Conservation (phyloP, 139 green algal species). For the Chlamydomonas urium region DNA sequence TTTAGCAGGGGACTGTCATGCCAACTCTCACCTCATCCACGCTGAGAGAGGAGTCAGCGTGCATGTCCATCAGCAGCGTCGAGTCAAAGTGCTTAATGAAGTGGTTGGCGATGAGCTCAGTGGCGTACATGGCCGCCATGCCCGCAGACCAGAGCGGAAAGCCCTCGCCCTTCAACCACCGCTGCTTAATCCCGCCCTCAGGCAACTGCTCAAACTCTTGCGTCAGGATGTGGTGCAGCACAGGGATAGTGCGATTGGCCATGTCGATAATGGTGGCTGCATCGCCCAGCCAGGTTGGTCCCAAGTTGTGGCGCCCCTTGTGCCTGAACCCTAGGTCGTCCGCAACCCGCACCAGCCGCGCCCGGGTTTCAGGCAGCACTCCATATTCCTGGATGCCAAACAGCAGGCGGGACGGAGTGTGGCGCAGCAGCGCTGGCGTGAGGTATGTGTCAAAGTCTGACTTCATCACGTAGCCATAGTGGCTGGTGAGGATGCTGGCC, state of each 20-base stretch:
- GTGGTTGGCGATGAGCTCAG: slow-evolving; percentile 17
- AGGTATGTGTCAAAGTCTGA: slow-evolving; percentile 24
- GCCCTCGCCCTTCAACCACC: slow-evolving; percentile 10
- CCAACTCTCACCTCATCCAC: slow-evolving; percentile 1
- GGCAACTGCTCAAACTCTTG: slow-evolving; percentile 19
- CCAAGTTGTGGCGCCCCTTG: slow-evolving; percentile 10
- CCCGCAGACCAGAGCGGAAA: slow-evolving; percentile 17
- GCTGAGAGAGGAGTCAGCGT: neutral
- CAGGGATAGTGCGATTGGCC: slow-evolving; percentile 15
- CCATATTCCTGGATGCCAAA: slow-evolving; percentile 15
- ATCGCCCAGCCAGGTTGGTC: slow-evolving; percentile 12
- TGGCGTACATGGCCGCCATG: slow-evolving; percentile 25
- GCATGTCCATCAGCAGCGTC: slow-evolving; percentile 6
- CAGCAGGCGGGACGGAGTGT: neutral
- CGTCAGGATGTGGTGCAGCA: slow-evolving; percentile 22
- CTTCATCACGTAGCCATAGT: slow-evolving; percentile 21
- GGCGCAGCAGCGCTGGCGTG: neutral
- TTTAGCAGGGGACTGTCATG: no score
- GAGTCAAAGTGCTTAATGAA: slow-evolving; percentile 2
- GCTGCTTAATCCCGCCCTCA: slow-evolving; percentile 13
- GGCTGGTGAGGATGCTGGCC: neutral
- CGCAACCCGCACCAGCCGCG: neutral
- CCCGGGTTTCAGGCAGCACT: neutral
- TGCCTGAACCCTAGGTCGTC: slow-evolving; percentile 13
- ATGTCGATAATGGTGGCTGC: slow-evolving; percentile 3